Evolutionary conservation across 371 early-diverging fungal species (phyloP).

Genomic region (Mortierella sp.): DNA sequence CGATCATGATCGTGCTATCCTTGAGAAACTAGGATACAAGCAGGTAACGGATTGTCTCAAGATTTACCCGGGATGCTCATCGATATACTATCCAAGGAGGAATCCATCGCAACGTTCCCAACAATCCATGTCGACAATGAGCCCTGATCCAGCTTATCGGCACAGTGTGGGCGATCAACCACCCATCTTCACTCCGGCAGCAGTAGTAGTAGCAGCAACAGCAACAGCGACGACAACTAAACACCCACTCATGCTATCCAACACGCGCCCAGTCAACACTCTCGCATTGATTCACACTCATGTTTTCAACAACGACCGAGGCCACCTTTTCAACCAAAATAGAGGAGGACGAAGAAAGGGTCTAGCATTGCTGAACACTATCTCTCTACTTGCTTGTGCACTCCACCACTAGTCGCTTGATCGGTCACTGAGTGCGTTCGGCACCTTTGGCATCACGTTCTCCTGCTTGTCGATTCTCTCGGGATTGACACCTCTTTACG

Average conservation of each 20-base stretch:
- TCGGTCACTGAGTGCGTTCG: slow-evolving; percentile 70
- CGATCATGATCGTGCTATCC: slow-evolving; percentile 59
- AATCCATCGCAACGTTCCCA: background rate
- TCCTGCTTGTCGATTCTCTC: slow-evolving; percentile 45
- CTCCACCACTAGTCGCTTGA: slow-evolving; percentile 64
- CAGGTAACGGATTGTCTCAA: slow-evolving; percentile 52
- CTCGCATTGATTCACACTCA: too few relatives aligned
- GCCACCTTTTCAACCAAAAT: too few relatives aligned
- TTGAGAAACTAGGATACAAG: slow-evolving; percentile 68
- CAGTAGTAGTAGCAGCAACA: too few relatives aligned
- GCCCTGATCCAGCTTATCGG: too few relatives aligned
- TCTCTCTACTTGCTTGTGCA: background rate
- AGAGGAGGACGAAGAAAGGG: background rate
- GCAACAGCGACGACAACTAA: too few relatives aligned
- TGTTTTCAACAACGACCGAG: too few relatives aligned
- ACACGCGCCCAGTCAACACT: too few relatives aligned
- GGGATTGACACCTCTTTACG: slow-evolving; percentile 60
- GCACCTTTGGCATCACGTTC: slow-evolving; percentile 58
- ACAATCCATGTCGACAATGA: too few relatives aligned
- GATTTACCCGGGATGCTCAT: background rate
- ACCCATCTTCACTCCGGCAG: too few relatives aligned
- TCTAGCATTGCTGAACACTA: background rate
- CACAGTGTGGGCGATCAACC: too few relatives aligned
- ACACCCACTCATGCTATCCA: too few relatives aligned
- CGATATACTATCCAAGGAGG: background rate